Base-by-base conservation (phyloP, 75 land plant species). In the Selaginella tamariscina region DNA sequence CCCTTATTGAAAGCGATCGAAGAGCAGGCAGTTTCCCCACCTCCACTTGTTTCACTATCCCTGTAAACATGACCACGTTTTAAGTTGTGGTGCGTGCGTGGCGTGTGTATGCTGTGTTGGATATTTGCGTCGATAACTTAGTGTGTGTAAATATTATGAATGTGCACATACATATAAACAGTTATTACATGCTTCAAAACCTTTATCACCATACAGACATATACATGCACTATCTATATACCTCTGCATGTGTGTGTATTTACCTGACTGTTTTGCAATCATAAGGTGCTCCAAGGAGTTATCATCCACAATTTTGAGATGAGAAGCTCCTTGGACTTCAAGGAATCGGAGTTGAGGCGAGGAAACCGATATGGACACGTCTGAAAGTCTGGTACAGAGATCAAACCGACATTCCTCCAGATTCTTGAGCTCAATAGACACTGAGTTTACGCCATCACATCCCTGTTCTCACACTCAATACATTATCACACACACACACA, bases 381-480 rank as follows among this genome's bases (percentile, higher is more conserved):
- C 75, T 1, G 77, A 86, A 23, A 27, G 30, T 0, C 85, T 5
- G 5, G 11, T 85, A 68, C 73, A 86, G 55, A 89, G 84, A 68
- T 89, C 94, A 32, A 89, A 73, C 70, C 89, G 75, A 71, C 90
- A 89, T 32, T 74, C 60, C 74, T 80, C 78, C 68, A 89, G 62
- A 29, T 32, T 57, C 57, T 68, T 64, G 78, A 83, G 32, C 22
- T 84, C 87, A 28, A 89, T 76, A n/a, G 70, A 57, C 2, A 84
- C 73, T 1, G 65, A 67, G 27, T 30, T 54, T 28, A 84, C 55
- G 9, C 94, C 89, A 66, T 82, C 82, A 65, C 90, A 89, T 9
- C 85, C 80, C n/a, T n/a, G n/a, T n/a, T n/a, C n/a, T n/a, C n/a
- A n/a, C n/a, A n/a, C n/a, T n/a, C n/a, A n/a, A n/a, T n/a, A n/a